phyloP scores from a whole-genome alignment of 1,284 basidiomycete species.

The Ustilago curta region DNA sequence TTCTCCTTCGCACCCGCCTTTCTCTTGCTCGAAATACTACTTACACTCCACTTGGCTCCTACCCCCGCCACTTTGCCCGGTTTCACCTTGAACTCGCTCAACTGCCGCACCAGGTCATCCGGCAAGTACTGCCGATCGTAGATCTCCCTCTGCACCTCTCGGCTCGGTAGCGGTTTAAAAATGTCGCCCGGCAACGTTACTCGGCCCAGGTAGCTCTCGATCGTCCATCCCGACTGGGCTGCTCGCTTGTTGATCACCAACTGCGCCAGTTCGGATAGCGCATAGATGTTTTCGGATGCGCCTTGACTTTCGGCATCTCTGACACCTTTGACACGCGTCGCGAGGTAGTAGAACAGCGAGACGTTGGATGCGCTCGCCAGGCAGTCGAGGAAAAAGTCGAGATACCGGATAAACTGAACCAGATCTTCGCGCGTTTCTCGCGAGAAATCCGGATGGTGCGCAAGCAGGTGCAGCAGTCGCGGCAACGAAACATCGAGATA shows the following conservation, averaged over 20 bases:
- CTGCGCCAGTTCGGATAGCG: constrained; percentile 88
- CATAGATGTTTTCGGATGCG: constrained; percentile 78
- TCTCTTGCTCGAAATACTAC: constrained; percentile 5
- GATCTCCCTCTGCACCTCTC: constrained; percentile 52
- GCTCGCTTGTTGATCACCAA: constrained; percentile 82
- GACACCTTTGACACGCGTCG: constrained; percentile 85
- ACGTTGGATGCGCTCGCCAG: constrained; percentile 83
- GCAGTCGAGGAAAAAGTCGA: constrained; percentile 86
- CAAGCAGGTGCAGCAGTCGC: constrained; percentile 85
- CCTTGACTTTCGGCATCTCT: constrained; percentile 74
- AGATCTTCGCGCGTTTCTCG: constrained; percentile 81
- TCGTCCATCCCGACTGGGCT: constrained; percentile 78
- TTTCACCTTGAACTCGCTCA: constrained; percentile 33
- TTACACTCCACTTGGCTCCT: constrained; percentile 15
- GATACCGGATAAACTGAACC: constrained; percentile 73
- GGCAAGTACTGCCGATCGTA: constrained; percentile 46
- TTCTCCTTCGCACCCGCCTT: constrained; percentile 4
- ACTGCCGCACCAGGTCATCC: constrained; percentile 16
- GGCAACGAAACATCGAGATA: constrained; percentile 83
- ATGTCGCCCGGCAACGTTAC: constrained; percentile 85
- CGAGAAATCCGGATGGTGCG: constrained; percentile 92
- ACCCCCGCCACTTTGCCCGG: not conserved
- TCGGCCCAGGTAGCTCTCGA: constrained; percentile 83
- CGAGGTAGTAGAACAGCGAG: constrained; percentile 83
- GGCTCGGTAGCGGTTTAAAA: constrained; percentile 71